Base-by-base conservation (phyloP, 2,329 filamentous ascomycete species). In the Zarea fungicola region DNA sequence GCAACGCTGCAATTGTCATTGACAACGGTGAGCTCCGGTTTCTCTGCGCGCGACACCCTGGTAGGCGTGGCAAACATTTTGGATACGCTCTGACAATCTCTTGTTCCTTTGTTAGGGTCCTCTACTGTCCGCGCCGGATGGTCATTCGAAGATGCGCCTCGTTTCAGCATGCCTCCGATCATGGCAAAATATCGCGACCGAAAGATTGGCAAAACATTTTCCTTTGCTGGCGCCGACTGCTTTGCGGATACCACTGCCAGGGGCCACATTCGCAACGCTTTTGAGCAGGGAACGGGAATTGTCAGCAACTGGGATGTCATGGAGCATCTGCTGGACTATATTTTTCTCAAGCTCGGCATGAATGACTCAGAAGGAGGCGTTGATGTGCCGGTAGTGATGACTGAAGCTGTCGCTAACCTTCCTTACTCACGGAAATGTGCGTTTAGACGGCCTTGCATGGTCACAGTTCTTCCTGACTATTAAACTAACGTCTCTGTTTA, bases 221-320 rank as follows among this genome's bases (percentile, higher is more conserved):
- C 87, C 22, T 96, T 97, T 63, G 85, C 95, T 37, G 93, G 93
- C 49, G 83, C 84, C 58, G 93, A 99, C 71, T 89, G 95, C 62
- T 97, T 93, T 62, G 86, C 91, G 55, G 93, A 99, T 68, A 93
- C 92, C 22, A 96, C 90, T 1, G 90, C 93, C 19, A 81, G 89
- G 49, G 89, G 90, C 10, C 93, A 97, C 65, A 85, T 95, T 52
- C 85, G 92, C 64, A 87, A 89, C 65, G 85, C 91, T 1, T 97
- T 96, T 60, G 93, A 99, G 65, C 80, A 85, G 2, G 91, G 91
- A 21, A 92, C 85, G 37, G 92, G 91, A 55, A 85, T 99, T 41
- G 83, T 97, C 52, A 91, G 89, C 66, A 97, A 97, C 64, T 99
- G 95, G 90, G 93, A 99, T 67, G 91, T 90, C 28, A 90, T 96